A percentile compares a stretch with the other conserved stretches of the same genome.
Evolutionary conservation across 2,329 filamentous ascomycete genomes (phyloP).

Genomic region (Fusarium verrucosum): DNA sequence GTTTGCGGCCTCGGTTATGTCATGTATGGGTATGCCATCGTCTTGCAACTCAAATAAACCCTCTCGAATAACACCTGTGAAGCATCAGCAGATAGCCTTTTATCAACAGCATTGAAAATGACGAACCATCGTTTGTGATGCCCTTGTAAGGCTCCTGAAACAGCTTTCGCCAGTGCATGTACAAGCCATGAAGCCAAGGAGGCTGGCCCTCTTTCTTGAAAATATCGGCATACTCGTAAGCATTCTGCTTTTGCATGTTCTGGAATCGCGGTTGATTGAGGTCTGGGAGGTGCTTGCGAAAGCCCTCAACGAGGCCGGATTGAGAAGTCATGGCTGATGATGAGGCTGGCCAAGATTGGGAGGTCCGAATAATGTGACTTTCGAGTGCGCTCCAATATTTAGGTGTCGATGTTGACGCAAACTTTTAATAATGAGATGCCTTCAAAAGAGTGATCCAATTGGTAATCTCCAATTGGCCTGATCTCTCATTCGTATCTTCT

Average conservation of each 20-base stretch:
- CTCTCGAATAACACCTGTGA: conserved; percentile 58
- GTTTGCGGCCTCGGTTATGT: conserved; percentile 63
- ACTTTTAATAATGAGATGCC: neutral
- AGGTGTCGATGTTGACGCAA: neutral
- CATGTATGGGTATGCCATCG: conserved; percentile 67
- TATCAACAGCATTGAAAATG: rapidly evolving
- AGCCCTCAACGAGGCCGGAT: neutral
- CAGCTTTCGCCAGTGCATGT: conserved; percentile 66
- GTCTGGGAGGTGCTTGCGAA: conserved; percentile 13
- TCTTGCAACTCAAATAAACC: conserved; percentile 69
- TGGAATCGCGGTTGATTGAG: neutral
- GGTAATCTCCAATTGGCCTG: neutral
- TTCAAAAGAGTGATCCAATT: neutral
- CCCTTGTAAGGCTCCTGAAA: conserved; percentile 75
- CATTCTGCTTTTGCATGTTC: conserved; percentile 67
- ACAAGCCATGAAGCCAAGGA: conserved; percentile 73
- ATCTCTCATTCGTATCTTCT: neutral
- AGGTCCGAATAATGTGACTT: neutral
- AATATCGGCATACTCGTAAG: conserved; percentile 67
- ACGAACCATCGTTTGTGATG: conserved; percentile 71
- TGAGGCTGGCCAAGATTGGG: neutral
- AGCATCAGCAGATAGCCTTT: neutral
- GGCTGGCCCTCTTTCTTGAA: conserved; percentile 68
- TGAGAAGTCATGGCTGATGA: neutral
- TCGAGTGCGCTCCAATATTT: too few relatives aligned